These are phyloP conservation scores for Aquilaria yunnanensis DNA, from an alignment of 345 rosid species.

Conservation along the genomic window DNA sequence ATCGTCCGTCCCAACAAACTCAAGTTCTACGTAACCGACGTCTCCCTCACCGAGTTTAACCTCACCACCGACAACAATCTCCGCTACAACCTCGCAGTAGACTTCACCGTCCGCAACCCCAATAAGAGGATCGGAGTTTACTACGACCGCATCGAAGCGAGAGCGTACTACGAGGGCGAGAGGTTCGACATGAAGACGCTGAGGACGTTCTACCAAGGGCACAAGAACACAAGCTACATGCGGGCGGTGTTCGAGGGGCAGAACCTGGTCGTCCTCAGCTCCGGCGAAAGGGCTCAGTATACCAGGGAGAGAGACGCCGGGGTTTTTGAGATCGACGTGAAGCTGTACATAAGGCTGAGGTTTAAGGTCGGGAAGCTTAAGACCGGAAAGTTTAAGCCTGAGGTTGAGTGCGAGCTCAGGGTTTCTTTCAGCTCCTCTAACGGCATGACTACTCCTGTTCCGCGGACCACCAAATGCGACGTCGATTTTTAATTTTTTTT, in stretches of 20 bases:
- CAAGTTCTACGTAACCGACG: constrained; percentile 44
- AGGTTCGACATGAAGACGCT: constrained; percentile 26
- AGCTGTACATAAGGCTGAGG: constrained; percentile 48
- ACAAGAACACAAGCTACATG: constrained; percentile 58
- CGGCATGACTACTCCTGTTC: constrained; percentile 14
- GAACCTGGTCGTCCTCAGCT: constrained; percentile 23
- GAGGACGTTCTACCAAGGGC: constrained; percentile 69
- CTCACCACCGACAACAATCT: constrained; percentile 26
- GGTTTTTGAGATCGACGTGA: constrained; percentile 45
- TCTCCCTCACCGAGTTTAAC: constrained; percentile 44
- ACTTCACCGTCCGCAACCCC: constrained; percentile 54
- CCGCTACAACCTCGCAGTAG: constrained; percentile 34
- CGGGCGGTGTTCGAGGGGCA: constrained; percentile 36
- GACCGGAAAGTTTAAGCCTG: constrained; percentile 42
- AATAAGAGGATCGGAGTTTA: constrained; percentile 49
- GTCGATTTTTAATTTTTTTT: constrained; percentile 28
- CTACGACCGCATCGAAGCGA: constrained; percentile 47
- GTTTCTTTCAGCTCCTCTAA: constrained; percentile 32
- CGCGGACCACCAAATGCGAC: constrained; percentile 37
- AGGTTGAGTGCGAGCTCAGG: constrained; percentile 50
- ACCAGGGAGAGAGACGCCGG: constrained; percentile 31
- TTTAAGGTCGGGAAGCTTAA: constrained; percentile 55
- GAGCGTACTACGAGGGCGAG: constrained; percentile 34
- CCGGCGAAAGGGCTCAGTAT: constrained; percentile 19
- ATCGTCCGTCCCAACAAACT: constrained; percentile 51